A percentile compares a stretch with the other conserved stretches of the same genome.
phyloP scores from a whole-genome alignment of 2,329 filamentous ascomycete species.

The Aspergillus floridensis region DNA sequence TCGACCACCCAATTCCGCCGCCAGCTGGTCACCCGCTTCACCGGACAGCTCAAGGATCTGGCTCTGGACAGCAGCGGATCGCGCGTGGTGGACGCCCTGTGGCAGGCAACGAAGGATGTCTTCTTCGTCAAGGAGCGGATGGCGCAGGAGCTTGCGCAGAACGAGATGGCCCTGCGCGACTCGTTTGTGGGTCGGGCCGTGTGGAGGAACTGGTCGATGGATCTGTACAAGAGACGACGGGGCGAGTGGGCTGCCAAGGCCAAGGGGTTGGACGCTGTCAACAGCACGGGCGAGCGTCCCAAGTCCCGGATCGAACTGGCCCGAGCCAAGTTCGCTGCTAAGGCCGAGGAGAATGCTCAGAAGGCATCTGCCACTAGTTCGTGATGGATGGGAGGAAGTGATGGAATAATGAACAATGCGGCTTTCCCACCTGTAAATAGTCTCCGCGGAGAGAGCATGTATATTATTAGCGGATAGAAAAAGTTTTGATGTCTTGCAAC shows the following conservation, averaged over 20 bases:
- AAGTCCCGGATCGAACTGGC: constrained; percentile 58
- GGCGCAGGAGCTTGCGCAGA: constrained; percentile 59
- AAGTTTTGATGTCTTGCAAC: not conserved
- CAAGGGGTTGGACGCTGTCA: constrained; percentile 47
- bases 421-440: not conserved
- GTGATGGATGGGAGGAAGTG: not conserved
- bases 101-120: constrained; percentile 61
- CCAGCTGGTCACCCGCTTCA: constrained; percentile 63
- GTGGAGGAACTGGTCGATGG: constrained; percentile 73
- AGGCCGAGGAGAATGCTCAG: constrained; percentile 24
- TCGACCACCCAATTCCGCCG: constrained; percentile 58
- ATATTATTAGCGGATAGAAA: not conserved
- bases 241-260: constrained; percentile 64
- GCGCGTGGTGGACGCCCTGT: constrained; percentile 66
- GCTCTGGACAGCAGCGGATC: constrained; percentile 62
- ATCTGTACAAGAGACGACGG: constrained; percentile 63
- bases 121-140: constrained; percentile 67
- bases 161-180: constrained; percentile 62
- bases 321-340: constrained; percentile 54
- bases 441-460: not conserved
- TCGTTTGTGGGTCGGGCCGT: constrained; percentile 64
- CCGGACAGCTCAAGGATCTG: constrained; percentile 59
- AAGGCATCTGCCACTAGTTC: constrained; percentile 9
- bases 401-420: constrained; percentile 6
- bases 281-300: constrained; percentile 29